These are phyloP conservation scores for Aspergillus diversus DNA, from an alignment of 495 filamentous ascomycete species.

Conservation along the genomic window DNA sequence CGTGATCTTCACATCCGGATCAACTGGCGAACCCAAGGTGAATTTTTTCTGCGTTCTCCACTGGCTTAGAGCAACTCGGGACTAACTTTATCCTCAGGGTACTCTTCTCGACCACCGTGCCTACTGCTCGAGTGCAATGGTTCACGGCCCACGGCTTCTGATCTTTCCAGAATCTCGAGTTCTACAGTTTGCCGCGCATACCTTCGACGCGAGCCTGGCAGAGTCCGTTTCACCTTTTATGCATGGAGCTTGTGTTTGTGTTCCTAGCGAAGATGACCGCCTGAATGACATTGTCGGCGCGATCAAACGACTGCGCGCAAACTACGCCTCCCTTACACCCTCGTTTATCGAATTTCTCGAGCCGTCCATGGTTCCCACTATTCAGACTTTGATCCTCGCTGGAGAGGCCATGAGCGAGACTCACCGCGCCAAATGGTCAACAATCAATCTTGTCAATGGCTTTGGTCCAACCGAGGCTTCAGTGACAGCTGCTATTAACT, in stretches of 20 bases:
- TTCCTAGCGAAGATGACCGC: conserved; percentile 61
- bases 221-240: conserved; percentile 55
- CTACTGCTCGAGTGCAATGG: conserved; percentile 51
- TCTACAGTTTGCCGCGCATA: conserved; percentile 59
- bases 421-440: conserved; percentile 33
- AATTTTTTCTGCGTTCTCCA: no score
- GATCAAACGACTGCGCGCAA: conserved; percentile 53
- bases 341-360: conserved; percentile 55
- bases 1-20: conserved; percentile 55
- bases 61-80: no score
- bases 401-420: conserved; percentile 57
- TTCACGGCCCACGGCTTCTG: conserved; percentile 36
- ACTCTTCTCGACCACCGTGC: conserved; percentile 54
- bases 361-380: conserved; percentile 45
- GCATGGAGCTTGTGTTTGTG: conserved; percentile 63
- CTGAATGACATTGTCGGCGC: conserved; percentile 52
- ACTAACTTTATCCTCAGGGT: conserved; percentile 47
- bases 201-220: conserved; percentile 58
- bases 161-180: conserved; percentile 43
- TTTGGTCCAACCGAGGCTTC: conserved; percentile 63
- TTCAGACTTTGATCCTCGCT: conserved; percentile 48
- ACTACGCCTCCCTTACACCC: conserved; percentile 57
- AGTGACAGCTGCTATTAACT: conserved; percentile 43
- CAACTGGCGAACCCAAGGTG: conserved; percentile 45
- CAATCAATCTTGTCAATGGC: conserved; percentile 48